Base-by-base conservation (phyloP, 306 rosid species). In the Pterocarpus santalinus region DNA sequence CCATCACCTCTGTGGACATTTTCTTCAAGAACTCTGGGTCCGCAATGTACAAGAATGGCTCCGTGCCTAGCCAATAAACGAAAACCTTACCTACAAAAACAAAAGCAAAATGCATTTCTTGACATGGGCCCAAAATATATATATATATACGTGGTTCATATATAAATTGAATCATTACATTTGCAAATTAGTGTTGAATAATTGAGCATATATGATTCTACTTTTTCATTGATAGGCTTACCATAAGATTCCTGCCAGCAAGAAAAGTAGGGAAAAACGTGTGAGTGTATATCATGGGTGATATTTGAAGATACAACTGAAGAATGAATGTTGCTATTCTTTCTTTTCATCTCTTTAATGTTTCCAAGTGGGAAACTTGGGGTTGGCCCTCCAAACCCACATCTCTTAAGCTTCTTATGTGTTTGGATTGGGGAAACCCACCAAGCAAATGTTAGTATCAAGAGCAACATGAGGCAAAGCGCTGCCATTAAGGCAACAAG, bases 291-390 rank as follows among this genome's bases (percentile, higher is more conserved):
- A 74, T 94, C 94, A 78, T 94, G 92, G 22, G 80, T 34, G 57
- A 81, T 28, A 60, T 68, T 81, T 30, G 87, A 77, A 28, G 86
- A 67, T 60, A 13, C 72, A 56, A 41, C 12, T 0, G 69, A 49
- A 56, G 86, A 73, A 58, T 60, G 52, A 71, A 43, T 36, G 39
- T 1, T 78, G 17, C 16, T 51, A 7, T 4, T 81, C 51, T 83
- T 91, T 85, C 22, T 87, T 86, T 76, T 85, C 89, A 94, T 94
- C 77, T 91, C 95, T 43, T 49, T 58, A n/a, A 86, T 76, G 71
- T 94, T 94, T 73, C 98, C 97, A 2, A 94, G 79, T 1, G 98
- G 98, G 76, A 94, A 94, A 34, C 76, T 82, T 53, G 98, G 98
- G 22, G 78, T 74, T 67, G 98, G 98, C 1, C 98, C 98, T 67